These are phyloP conservation scores for Ophiocordyceps camponoti-rufipedis DNA, from an alignment of 2,329 filamentous ascomycete species.

Conservation along the genomic window DNA sequence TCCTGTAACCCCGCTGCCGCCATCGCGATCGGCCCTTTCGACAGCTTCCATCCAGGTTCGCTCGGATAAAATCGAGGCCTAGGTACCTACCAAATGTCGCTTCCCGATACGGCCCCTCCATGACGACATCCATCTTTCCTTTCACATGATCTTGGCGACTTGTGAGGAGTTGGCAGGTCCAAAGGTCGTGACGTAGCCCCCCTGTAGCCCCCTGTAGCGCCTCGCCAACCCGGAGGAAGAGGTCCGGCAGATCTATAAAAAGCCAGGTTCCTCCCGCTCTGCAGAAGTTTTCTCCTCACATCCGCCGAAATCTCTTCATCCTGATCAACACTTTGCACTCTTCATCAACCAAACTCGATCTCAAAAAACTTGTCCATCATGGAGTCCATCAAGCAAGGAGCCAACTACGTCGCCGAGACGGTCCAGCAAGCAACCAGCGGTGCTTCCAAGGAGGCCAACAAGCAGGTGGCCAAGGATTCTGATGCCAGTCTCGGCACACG, in stretches of 20 bases:
- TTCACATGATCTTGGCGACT: neutral
- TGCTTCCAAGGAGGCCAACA: conserved; percentile 53
- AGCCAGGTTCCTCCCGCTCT: neutral
- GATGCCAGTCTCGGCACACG: conserved; percentile 27
- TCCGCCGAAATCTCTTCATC: neutral
- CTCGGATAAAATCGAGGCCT: too few relatives aligned
- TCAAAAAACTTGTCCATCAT: conserved; percentile 17
- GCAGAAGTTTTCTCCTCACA: neutral
- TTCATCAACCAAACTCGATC: conserved; percentile 1
- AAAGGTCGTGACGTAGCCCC: neutral
- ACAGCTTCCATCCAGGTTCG: neutral
- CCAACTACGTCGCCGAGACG: conserved; percentile 52
- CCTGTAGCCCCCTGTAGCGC: neutral
- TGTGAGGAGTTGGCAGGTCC: neutral
- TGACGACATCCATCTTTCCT: neutral
- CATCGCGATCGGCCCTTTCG: neutral
- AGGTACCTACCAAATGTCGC: neutral
- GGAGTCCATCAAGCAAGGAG: conserved; percentile 39
- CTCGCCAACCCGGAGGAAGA: neutral
- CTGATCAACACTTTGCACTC: neutral
- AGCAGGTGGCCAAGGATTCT: conserved; percentile 46
- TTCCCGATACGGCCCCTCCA: neutral
- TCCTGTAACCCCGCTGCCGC: neutral
- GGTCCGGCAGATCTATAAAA: neutral
- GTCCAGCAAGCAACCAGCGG: conserved; percentile 37